Base-by-base conservation (phyloP, 2,329 filamentous ascomycete genomes). In the Elsinoe arachidis region DNA sequence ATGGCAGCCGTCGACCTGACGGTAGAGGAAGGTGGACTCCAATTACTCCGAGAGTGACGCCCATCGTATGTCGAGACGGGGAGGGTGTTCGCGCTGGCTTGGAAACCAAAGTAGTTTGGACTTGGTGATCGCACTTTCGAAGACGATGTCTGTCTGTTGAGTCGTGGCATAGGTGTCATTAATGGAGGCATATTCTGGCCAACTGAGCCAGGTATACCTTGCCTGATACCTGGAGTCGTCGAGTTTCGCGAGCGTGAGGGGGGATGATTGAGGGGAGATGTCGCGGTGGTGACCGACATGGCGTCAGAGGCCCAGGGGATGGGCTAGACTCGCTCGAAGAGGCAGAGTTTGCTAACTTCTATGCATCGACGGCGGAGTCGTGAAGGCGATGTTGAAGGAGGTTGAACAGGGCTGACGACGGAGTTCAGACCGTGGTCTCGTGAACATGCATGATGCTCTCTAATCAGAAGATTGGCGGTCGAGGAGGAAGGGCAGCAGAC, bases 71-170 rank as follows among this genome's bases (percentile, higher is more conserved):
- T 63, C 10, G 64, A 60, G 55, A 85, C 84, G 60, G 84, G 79
- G 21, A 80, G 76, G 60, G 88, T 83, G 57, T 73, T 76, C 46
- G 74, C 71, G 17, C 81, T 70, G 59, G 90, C 84, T 30, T 84
- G 76, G 59, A 95, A 81, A 57, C 87, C 88, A 69, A 96, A 96
- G 72, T 96, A 96, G 69, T 91, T 95, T 11, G 90, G 88, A 68
- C 88, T 92, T 21, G 78, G 70, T 17, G 70, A 66, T 52, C 67
- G 64, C 43, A 62, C 61, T 62, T 68, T 63, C 60, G 61, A 59
- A 26, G 56, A 41, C 44, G 41, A 51, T 23, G 15, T 61, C 61
- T 60, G 44, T 60, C 61, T 39, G 64, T 59, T 55, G 59, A 62
- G 43, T 59, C 30, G 43, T 21, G 17, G n/a, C 54, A 26, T 38